Evolutionary conservation across 2,329 filamentous ascomycete species (phyloP).

Genomic region (Aureobasidium mangrovei): DNA sequence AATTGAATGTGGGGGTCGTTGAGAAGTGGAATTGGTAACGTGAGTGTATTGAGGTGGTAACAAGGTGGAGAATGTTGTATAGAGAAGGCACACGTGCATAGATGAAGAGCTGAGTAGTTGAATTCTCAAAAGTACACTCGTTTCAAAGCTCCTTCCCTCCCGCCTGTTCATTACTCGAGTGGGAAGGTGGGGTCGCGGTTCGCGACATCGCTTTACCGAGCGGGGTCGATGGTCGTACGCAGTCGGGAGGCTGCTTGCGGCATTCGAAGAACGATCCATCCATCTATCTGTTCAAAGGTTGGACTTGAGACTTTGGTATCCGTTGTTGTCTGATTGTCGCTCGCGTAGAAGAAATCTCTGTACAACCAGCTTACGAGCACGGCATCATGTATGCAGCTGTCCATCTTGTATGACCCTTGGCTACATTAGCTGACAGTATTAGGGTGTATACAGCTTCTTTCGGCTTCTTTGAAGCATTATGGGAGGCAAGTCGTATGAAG

Average conservation of each 20-base stretch:
- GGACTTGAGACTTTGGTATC: not conserved
- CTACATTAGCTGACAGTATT: not conserved
- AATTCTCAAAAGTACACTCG: too few relatives aligned
- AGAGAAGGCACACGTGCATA: too few relatives aligned
- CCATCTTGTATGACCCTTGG: not conserved
- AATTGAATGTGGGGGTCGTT: too few relatives aligned
- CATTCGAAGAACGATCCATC: not conserved
- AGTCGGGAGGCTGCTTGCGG: not conserved
- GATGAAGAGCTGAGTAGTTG: too few relatives aligned
- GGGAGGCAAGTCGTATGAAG: slow-evolving; percentile 45
- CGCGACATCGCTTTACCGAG: slow-evolving; percentile 1
- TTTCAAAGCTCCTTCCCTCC: not conserved
- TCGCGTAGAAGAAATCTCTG: not conserved
- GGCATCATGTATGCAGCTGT: slow-evolving; percentile 6
- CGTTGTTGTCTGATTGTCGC: not conserved
- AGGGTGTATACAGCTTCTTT: slow-evolving; percentile 62
- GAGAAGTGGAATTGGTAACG: too few relatives aligned
- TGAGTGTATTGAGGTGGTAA: too few relatives aligned
- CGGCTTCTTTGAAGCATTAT: slow-evolving; percentile 74
- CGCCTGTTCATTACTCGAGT: not conserved
- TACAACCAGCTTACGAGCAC: not conserved
- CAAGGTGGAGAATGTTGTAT: too few relatives aligned
- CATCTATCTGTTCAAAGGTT: not conserved
- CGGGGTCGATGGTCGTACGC: slow-evolving; percentile 1
- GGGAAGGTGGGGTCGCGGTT: slow-evolving; percentile 5